Base-by-base conservation (phyloP, 2,329 filamentous ascomycete species). In the Aspergillus alliaceus region DNA sequence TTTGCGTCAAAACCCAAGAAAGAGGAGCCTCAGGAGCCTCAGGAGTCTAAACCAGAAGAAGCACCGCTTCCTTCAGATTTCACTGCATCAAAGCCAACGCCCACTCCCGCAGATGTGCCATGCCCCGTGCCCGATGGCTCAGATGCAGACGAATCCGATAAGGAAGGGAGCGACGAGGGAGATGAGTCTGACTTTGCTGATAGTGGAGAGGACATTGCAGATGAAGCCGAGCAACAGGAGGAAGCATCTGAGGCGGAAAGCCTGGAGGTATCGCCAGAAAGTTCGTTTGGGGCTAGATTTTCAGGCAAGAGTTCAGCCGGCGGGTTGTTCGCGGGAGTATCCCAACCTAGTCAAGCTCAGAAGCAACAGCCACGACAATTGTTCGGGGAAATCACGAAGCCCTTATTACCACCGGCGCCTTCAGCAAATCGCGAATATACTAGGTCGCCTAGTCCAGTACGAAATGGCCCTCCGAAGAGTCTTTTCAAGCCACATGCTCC, bases 381-480 rank as follows among this genome's bases (percentile, higher is more conserved):
- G 22, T 81, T 81, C 60, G 79, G 78, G 18, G 79, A 80, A 59
- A 72, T 80, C 34, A 59, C 68, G 9, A 74, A 76, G 55, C 77
- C 65, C 20, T 64, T 67, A 39, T 75, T 75, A 54, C 73, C 74
- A 20, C 72, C 75, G 31, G 59, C 48, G 32, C 69, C 68, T 32
- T 66, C 72, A 60, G 60, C 25, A 31, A 64, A 62, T 39, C 65
- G 63, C 22, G 70, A 77, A 60, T 72, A 70, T 52, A 76, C 76
- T 24, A 70, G 78, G 25, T 80, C 79, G 9, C 78, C 78, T 4
- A 81, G 79, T 54, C 79, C 79, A 8, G 70, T 78, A n/a, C 75
- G 79, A 22, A 58, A 66, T 15, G 61, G 62, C 11, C 57, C 62
- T 25, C 61, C 67, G 34, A 68, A 67, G 51, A 69, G 66, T 24